These are phyloP conservation scores for Flaveria floridana DNA, from an alignment of 140 eudicot genomes.

Conservation along the genomic window DNA sequence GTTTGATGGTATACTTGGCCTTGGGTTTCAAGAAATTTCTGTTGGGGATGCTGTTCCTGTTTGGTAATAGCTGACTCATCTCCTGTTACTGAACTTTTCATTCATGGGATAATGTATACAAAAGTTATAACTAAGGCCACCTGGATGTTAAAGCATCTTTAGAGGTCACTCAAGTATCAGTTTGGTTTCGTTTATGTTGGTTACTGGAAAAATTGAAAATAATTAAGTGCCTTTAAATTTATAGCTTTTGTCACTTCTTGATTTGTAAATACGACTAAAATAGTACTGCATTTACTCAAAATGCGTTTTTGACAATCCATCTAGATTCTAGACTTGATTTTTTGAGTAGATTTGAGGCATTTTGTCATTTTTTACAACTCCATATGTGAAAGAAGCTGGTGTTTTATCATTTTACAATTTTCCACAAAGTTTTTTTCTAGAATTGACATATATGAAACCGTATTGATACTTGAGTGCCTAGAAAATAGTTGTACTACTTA, in stretches of 20 bases:
- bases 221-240: background rate
- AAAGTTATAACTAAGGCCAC: background rate
- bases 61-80: constrained; percentile 49
- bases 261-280: background rate
- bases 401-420: background rate
- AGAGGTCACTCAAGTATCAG: background rate
- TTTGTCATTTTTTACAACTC: background rate
- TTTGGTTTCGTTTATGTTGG: background rate
- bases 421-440: background rate
- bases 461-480: background rate
- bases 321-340: background rate
- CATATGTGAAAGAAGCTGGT: constrained; percentile 7
- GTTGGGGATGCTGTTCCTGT: constrained; percentile 90
- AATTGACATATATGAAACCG: background rate
- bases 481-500: background rate
- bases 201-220: background rate
- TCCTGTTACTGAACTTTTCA: constrained; percentile 3
- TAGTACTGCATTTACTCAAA: background rate
- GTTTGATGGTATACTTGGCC: constrained; percentile 94
- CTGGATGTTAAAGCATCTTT: background rate
- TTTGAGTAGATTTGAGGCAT: background rate
- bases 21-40: constrained; percentile 88
- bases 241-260: constrained; percentile 2
- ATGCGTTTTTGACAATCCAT: background rate
- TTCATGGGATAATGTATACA: background rate